Base-by-base conservation (phyloP, 2,329 filamentous ascomycete species). In the Zymoseptoria crescenta region DNA sequence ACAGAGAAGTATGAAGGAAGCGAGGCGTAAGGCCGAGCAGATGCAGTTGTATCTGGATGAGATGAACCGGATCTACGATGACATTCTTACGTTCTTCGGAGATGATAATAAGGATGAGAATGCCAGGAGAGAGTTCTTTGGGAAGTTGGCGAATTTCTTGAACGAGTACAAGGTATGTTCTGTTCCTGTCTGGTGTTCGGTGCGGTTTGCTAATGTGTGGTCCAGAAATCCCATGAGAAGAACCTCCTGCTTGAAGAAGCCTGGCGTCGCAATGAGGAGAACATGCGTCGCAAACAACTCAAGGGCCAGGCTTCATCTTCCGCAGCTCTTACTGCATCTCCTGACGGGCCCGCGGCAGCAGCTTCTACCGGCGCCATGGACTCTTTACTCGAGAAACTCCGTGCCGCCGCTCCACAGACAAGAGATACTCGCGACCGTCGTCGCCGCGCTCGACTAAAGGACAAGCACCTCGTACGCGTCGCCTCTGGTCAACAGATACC, bases 51-150 rank as follows among this genome's bases (percentile, higher is more conserved):
- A 96, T 73, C 79, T 97, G 52, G 92, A 96, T 65, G 91, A 96
- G 72, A 96, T 96, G 90, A 80, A 85, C 66, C 86, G 88, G 70
- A 88, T 88, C 0, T 97, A 93, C 77, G 89, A 96, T 70, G 91
- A 96, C 72, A 96, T 97, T 67, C 91, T 97, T 87, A 83, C 87
- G 5, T 96, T 96, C 76, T 97, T 96, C 72, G 94, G 94, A 65
- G 94, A 99, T 77, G 94, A 99, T 70, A 86, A 89, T 48, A 81
- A 83, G 10, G 94, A 99, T 72, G 94, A 97, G 56, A 95, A 91
- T 69, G 88, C 92, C n/a, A 83, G 92, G 59, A 83, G 94, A 63
- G 92, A 96, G 67, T 99, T 99, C 82, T 99, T 99, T 72, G 80
- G 87, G 64, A 97, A 97, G 79, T 82, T 99, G 68, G 91, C 93